A percentile compares a stretch with the other conserved stretches of the same genome.
These are phyloP conservation scores for Graphiopsis chlorocephala DNA, from an alignment of 2,329 filamentous ascomycete genomes.

Conservation along the genomic window DNA sequence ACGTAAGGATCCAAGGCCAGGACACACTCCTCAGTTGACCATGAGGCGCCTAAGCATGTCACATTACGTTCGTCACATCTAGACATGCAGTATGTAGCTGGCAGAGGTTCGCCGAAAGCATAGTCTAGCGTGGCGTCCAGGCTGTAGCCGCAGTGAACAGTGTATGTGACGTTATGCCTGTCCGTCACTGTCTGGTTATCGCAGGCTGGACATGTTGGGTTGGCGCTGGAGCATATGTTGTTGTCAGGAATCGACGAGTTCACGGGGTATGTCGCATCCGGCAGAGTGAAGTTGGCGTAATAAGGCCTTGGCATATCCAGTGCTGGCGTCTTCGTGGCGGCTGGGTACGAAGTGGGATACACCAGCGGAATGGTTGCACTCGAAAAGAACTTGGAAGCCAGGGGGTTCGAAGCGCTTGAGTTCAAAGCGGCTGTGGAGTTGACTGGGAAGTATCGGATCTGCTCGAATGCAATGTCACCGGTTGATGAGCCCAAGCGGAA, in stretches of 20 bases:
- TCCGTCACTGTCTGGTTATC: slow-evolving; percentile 23
- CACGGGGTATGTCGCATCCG: background rate
- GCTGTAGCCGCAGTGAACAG: slow-evolving; percentile 21
- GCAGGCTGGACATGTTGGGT: slow-evolving; percentile 27
- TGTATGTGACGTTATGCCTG: slow-evolving; percentile 26
- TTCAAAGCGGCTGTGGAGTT: background rate
- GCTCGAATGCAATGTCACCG: background rate
- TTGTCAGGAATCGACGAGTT: slow-evolving; percentile 6
- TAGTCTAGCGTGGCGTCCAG: slow-evolving; percentile 8
- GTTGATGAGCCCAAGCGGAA: background rate
- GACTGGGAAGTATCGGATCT: background rate
- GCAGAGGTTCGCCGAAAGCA: slow-evolving; percentile 8
- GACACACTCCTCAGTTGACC: slow-evolving; percentile 14
- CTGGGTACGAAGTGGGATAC: background rate
- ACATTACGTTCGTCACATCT: slow-evolving; percentile 12
- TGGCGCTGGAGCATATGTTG: slow-evolving; percentile 19
- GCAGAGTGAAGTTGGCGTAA: slow-evolving; percentile 10
- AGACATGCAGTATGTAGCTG: slow-evolving; percentile 10
- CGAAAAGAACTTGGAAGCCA: background rate
- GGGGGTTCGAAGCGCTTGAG: background rate
- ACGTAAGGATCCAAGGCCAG: background rate
- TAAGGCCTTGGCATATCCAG: background rate
- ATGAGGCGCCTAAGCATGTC: slow-evolving; percentile 8
- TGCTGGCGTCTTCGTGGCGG: background rate
- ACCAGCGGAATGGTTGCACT: background rate